phyloP scores from a whole-genome alignment of 129 eudicot species.

The Flaveria linearis region DNA sequence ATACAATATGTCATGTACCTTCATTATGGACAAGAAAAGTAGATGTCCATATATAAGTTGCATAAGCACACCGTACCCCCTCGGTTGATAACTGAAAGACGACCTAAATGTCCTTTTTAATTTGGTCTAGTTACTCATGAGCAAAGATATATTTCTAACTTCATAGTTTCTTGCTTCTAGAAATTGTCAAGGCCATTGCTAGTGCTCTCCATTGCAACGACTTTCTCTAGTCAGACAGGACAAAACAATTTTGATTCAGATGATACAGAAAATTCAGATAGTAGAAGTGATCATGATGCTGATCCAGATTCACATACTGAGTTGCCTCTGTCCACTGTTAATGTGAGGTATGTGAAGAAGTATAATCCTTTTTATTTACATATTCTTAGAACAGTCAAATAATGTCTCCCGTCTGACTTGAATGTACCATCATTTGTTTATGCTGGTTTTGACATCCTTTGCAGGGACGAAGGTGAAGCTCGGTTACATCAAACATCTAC shows the following conservation, averaged over 20 bases:
- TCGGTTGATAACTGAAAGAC: constrained; percentile 16
- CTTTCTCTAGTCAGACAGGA: constrained; percentile 54
- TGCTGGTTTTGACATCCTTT: constrained; percentile 29
- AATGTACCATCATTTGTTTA: not conserved
- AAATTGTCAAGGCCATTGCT: constrained; percentile 77
- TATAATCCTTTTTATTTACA: constrained; percentile 17
- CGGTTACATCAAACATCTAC: constrained; percentile 32
- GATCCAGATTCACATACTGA: constrained; percentile 44
- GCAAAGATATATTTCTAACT: constrained; percentile 13
- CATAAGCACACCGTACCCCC: constrained; percentile 8
- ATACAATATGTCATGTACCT: constrained; percentile 4
- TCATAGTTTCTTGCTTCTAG: constrained; percentile 41
- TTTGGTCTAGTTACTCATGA: constrained; percentile 7
- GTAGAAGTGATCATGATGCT: constrained; percentile 36
- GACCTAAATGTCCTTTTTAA: not conserved
- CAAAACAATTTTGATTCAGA: constrained; percentile 33
- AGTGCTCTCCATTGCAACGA: constrained; percentile 69
- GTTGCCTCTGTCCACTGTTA: constrained; percentile 38
- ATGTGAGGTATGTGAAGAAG: constrained; percentile 47
- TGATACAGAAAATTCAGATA: constrained; percentile 41
- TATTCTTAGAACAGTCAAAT: not conserved
- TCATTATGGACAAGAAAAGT: constrained; percentile 9
- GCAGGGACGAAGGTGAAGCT: constrained; percentile 52
- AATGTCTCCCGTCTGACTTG: not conserved
- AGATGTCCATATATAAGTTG: not conserved